Conservation (phyloP, 257 asterid genomes). For the Verbena officinalis region DNA sequence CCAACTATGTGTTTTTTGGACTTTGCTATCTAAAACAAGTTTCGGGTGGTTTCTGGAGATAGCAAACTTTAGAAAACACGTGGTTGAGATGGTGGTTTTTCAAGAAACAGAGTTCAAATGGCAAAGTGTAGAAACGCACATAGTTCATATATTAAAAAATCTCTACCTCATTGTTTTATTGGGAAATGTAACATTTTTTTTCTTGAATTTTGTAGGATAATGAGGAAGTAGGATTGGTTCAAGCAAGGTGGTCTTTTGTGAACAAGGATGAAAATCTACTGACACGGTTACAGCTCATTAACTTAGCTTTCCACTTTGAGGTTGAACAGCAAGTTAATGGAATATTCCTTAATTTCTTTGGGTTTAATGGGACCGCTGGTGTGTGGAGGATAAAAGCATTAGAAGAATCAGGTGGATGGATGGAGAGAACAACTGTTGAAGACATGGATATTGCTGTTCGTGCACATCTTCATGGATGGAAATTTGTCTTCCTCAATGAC, state of each 20-base stretch:
- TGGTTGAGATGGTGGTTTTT: too few relatives aligned
- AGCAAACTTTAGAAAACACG: too few relatives aligned
- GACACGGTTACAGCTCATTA: slow-evolving; percentile 81
- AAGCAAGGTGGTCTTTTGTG: slow-evolving; percentile 96
- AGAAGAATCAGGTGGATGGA: slow-evolving; percentile 97
- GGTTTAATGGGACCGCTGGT: slow-evolving; percentile 97
- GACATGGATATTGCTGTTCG: slow-evolving; percentile 99
- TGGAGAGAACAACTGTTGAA: slow-evolving; percentile 96
- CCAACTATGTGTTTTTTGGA: too few relatives aligned
- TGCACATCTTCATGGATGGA: slow-evolving; percentile 97
- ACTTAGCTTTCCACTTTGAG: slow-evolving; percentile 95
- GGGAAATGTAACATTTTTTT: not conserved
- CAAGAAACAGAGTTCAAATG: too few relatives aligned
- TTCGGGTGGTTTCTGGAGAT: too few relatives aligned
- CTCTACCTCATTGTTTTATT: too few relatives aligned
- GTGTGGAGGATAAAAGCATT: slow-evolving; percentile 95
- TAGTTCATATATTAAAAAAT: too few relatives aligned
- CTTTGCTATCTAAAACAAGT: too few relatives aligned
- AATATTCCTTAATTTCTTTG: slow-evolving; percentile 80
- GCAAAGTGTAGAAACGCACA: too few relatives aligned
- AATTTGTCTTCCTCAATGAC: slow-evolving; percentile 86
- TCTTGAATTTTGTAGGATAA: slow-evolving; percentile 65
- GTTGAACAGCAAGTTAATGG: slow-evolving; percentile 98
- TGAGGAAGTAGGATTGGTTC: slow-evolving; percentile 90
- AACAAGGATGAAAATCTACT: slow-evolving; percentile 90